phyloP scores from a whole-genome alignment of 306 rosid species.

The Ziziphus jujuba region DNA sequence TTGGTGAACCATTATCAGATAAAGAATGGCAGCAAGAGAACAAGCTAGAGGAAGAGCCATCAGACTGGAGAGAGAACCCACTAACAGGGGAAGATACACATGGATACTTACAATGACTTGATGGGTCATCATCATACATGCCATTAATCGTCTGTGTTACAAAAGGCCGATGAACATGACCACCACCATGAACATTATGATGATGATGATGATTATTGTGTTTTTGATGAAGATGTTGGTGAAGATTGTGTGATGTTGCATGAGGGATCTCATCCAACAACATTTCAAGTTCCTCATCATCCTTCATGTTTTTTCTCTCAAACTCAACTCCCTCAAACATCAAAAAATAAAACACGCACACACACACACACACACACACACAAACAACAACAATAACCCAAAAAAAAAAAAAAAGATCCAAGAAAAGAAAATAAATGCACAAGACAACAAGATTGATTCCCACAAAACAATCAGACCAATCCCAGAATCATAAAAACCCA shows the following conservation, averaged over 20 bases:
- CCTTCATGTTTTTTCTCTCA: constrained; percentile 30
- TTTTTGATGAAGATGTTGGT: constrained; percentile 10
- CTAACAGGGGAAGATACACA: constrained; percentile 47
- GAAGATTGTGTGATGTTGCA: constrained; percentile 41
- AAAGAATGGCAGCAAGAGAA: constrained; percentile 45
- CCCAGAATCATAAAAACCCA: constrained; percentile 21
- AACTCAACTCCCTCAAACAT: constrained; percentile 14
- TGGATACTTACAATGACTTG: constrained; percentile 32
- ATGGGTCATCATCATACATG: constrained; percentile 35
- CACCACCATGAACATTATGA: constrained; percentile 12
- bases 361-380: too few species aligned
- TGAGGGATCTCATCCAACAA: constrained; percentile 62
- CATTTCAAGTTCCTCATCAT: constrained; percentile 43
- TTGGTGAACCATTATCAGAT: constrained; percentile 56
- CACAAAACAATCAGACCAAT: constrained; percentile 16
- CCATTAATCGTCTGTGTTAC: constrained; percentile 21
- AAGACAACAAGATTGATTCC: background rate
- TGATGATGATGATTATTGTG: constrained; percentile 31
- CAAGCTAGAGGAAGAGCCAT: constrained; percentile 54
- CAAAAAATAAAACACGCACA: background rate
- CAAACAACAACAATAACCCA: background rate
- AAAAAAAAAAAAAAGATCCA: background rate
- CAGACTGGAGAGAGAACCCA: constrained; percentile 49
- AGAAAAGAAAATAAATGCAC: background rate
- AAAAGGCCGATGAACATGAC: constrained; percentile 22